These are phyloP conservation scores for Candida nanaspora DNA, from an alignment of 805 yeast species.

Conservation along the genomic window DNA sequence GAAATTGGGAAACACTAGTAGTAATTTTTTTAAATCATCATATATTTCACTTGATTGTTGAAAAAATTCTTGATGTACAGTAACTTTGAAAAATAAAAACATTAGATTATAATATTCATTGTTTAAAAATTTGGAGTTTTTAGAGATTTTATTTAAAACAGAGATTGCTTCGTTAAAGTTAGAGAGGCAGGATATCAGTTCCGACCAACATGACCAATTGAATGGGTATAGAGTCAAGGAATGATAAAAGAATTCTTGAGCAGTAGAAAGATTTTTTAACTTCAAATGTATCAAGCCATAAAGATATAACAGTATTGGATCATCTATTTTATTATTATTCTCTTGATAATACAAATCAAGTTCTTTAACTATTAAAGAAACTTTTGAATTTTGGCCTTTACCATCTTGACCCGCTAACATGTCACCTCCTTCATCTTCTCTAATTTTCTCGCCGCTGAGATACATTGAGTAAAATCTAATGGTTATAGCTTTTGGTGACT, in stretches of 20 bases:
- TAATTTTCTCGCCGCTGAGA: slow-evolving; percentile 70
- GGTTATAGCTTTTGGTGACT: slow-evolving; percentile 48
- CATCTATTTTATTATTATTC: slow-evolving; percentile 15
- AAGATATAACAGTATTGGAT: slow-evolving; percentile 64
- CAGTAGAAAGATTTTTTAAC: slow-evolving; percentile 52
- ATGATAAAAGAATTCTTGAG: slow-evolving; percentile 51
- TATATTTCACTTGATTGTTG: slow-evolving; percentile 52
- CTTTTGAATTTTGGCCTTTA: slow-evolving; percentile 21
- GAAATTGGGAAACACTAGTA: slow-evolving; percentile 61
- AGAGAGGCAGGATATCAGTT: slow-evolving; percentile 54
- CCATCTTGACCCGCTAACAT: slow-evolving; percentile 40
- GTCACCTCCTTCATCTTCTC: slow-evolving; percentile 67
- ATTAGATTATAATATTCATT: slow-evolving; percentile 20
- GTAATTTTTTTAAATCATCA: slow-evolving; percentile 41
- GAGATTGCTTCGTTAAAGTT: slow-evolving; percentile 53
- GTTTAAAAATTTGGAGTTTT: slow-evolving; percentile 26
- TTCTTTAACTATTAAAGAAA: slow-evolving; percentile 33
- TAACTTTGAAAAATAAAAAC: slow-evolving; percentile 52
- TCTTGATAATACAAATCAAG: slow-evolving; percentile 25
- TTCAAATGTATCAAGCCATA: slow-evolving; percentile 61
- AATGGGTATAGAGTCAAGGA: slow-evolving; percentile 67
- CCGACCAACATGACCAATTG: slow-evolving; percentile 94
- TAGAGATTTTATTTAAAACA: slow-evolving; percentile 30
- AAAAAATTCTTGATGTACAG: slow-evolving; percentile 69
- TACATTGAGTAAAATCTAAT: slow-evolving; percentile 61